Base-by-base conservation (phyloP, 352 stramenopile species). In the Plasmopara viticola region DNA sequence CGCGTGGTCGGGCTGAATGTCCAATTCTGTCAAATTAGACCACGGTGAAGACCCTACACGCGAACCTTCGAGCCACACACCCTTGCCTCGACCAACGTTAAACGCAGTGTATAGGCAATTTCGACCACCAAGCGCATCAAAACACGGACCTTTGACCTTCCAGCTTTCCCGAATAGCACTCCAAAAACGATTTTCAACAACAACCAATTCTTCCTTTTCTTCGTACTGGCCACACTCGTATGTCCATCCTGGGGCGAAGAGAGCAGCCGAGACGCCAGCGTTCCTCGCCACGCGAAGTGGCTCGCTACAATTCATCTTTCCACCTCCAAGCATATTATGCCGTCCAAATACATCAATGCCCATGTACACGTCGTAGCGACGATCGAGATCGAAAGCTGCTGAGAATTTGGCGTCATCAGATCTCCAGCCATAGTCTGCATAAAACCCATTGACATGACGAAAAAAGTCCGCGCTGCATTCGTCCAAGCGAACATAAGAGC, bases 311-410 rank as follows among this genome's bases (percentile, higher is more conserved):
- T 67, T 57, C 50, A 73, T 58, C 31, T 70, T 71, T 2, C 64
- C 64, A 44, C 60, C 64, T 9, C 64, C 64, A 34, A 73, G 57
- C 49, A 56, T 73, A 14, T 71, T 55, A 30, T 76, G 64, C 14
- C 67, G 56, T 3, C 70, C 72, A 48, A 81, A 84, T 29, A 73
- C 65, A 47, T 83, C 72, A 28, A 83, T 66, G 4, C 72, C 72
- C 69, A 82, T 81, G 58, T 75, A 86, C 13, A 86, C 58, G 35
- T 84, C 72, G 46, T 72, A 83, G 6, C 71, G 66, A 15, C 61
- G 63, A 50, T 74, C 63, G 10, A 73, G 48, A 54, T 76, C 54
- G 30, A 72, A 66, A 0, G 66, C 70, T 47, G 68, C 63, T 9
- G 59, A 77, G 33, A 66, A 77, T 17, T 74, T 74, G 20, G 60